These are phyloP conservation scores for Claviceps maximensis DNA, from an alignment of 2,329 filamentous ascomycete species.

Conservation along the genomic window DNA sequence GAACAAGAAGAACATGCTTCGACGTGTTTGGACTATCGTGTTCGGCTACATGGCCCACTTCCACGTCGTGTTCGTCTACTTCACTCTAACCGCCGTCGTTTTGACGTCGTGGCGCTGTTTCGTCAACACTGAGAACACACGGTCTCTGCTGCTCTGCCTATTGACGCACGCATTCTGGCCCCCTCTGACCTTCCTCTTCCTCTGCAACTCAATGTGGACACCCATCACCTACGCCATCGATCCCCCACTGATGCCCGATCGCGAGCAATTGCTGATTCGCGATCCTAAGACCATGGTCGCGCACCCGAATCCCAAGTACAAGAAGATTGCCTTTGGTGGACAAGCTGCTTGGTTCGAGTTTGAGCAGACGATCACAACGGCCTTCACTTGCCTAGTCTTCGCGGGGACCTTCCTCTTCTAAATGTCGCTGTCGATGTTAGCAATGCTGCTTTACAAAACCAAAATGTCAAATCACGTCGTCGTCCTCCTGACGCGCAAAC, in stretches of 20 bases:
- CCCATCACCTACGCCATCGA: constrained; percentile 48
- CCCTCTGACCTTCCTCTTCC: constrained; percentile 42
- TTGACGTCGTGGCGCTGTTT: constrained; percentile 39
- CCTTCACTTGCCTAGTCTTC: constrained; percentile 37
- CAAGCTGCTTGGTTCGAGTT: constrained; percentile 43
- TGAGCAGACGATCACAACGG: constrained; percentile 37
- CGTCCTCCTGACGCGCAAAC: background rate
- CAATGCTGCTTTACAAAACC: too few relatives aligned
- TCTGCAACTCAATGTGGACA: constrained; percentile 41
- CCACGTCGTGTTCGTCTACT: constrained; percentile 40
- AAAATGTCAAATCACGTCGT: background rate
- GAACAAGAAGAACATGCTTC: constrained; percentile 36
- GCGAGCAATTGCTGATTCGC: constrained; percentile 41
- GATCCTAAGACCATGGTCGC: constrained; percentile 42
- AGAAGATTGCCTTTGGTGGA: constrained; percentile 40
- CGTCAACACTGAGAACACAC: constrained; percentile 21
- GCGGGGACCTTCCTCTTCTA: constrained; percentile 24
- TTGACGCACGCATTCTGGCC: constrained; percentile 51
- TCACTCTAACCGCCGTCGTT: constrained; percentile 36
- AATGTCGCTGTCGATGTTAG: background rate
- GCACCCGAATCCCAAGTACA: constrained; percentile 34
- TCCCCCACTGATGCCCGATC: constrained; percentile 43
- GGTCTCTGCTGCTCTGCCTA: constrained; percentile 34
- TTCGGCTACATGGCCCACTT: constrained; percentile 42
- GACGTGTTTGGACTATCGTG: constrained; percentile 39